These are phyloP conservation scores for Naganishia vishniacii DNA, from an alignment of 768 basidiomycete genomes.

Conservation along the genomic window DNA sequence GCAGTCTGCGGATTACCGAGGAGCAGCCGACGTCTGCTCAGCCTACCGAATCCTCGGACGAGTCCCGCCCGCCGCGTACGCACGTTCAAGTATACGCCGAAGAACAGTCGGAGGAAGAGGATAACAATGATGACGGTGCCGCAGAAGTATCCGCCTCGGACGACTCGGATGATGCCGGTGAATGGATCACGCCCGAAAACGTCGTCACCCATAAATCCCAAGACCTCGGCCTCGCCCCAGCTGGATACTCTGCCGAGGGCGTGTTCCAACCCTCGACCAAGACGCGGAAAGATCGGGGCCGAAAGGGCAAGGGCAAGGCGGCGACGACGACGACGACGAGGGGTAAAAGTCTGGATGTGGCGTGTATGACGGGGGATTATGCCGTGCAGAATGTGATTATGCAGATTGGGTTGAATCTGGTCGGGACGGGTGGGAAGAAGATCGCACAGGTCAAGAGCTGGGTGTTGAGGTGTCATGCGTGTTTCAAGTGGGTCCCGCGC, in stretches of 20 bases:
- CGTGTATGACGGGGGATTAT: conserved; percentile 97
- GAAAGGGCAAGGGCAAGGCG: conserved; percentile 25
- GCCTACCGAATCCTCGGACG: neutral
- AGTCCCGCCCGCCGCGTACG: neutral
- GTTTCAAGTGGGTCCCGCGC: conserved; percentile 79
- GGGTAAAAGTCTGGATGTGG: conserved; percentile 56
- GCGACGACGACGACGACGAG: neutral
- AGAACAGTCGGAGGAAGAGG: no score
- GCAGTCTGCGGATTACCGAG: conserved; percentile 14
- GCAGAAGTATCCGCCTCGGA: conserved; percentile 56
- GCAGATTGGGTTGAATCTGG: conserved; percentile 85
- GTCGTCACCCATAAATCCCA: conserved; percentile 78
- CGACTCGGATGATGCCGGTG: conserved; percentile 72
- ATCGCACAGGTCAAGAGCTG: conserved; percentile 89
- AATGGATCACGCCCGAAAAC: conserved; percentile 95
- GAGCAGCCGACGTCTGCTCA: conserved; percentile 10
- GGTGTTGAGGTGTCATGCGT: conserved; percentile 95
- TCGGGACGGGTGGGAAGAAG: conserved; percentile 81
- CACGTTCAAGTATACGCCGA: conserved; percentile 18
- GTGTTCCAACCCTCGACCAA: neutral
- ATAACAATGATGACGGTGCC: no score
- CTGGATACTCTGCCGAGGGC: conserved; percentile 32
- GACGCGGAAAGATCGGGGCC: neutral
- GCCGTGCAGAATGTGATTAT: conserved; percentile 97
- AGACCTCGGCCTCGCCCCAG: conserved; percentile 74